Base-by-base conservation (phyloP, 306 rosid species). In the Lathyrus aphaca region DNA sequence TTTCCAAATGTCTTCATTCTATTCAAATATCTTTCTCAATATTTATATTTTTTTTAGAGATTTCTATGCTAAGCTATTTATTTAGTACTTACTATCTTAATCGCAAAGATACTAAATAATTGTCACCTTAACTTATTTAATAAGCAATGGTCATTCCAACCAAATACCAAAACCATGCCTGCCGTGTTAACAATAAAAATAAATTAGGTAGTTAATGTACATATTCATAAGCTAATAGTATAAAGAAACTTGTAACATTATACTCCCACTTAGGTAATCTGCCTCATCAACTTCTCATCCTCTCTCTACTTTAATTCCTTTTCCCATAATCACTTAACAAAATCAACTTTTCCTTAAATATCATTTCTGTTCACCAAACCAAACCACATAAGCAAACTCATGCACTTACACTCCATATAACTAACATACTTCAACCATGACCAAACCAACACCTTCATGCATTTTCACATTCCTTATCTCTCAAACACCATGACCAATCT, bases 361-460 rank as follows among this genome's bases (percentile, higher is more conserved):
- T 68, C 49, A 46, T 80, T 85, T 91, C 88, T 76, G 97, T 79
- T 88, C 87, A 91, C 97, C 97, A 88, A 91, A 85, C 84, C 66
- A 43, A 85, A 79, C 85, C 3, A 55, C 19, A 62, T 57, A 64
- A 12, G 1, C 38, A 57, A 71, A 73, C 21, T 43, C 56, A 64
- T 3, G 25, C 62, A 69, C 51, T 63, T 1, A 5, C 48, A 39
- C 71, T 40, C 68, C 66, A 25, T 71, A 72, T 81, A 84, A 63
- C 66, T 64, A 37, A 60, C 66, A 60, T 66, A 43, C 80, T 71
- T 81, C 81, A 78, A 67, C 74, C 84, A 76, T 81, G 84, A 76
- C 73, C 78, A 63, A 62, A 54, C 53, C 53, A 65, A 13, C 19
- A 23, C 10, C 2, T 14, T 14, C 32, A 45, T 72, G 73, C 72